These are phyloP conservation scores for Kalaharituber pfeilii DNA, from an alignment of 2,329 filamentous ascomycete genomes.

Conservation along the genomic window DNA sequence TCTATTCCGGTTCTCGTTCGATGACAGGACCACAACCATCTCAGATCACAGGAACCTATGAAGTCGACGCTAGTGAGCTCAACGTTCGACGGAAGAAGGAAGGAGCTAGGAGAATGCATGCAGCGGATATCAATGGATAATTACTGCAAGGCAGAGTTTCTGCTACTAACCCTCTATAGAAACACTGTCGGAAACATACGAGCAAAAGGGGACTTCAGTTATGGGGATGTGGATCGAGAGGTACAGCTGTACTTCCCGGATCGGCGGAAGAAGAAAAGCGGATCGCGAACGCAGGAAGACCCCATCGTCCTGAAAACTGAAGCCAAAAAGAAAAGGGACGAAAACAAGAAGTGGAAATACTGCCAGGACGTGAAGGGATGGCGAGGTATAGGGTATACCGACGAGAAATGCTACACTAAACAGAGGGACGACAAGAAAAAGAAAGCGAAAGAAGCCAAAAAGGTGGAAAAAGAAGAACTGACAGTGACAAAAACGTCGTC, in stretches of 20 bases:
- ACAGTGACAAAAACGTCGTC: too few species aligned
- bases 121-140: background rate
- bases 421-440: too few species aligned
- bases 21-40: background rate
- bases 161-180: background rate
- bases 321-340: background rate
- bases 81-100: background rate
- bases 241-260: background rate
- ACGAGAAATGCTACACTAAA: too few species aligned
- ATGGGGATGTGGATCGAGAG: background rate
- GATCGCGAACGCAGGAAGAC: background rate
- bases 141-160: background rate
- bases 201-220: background rate
- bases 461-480: too few species aligned
- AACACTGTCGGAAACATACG: background rate
- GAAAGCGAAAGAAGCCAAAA: too few species aligned
- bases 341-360: background rate
- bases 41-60: background rate
- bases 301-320: background rate
- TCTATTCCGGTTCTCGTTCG: background rate
- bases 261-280: background rate
- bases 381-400: too few species aligned
- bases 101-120: background rate
- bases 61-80: background rate
- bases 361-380: background rate